Percentiles rank a stretch among this genome's conserved stretches.
phyloP scores from a whole-genome alignment of 1,284 basidiomycete species.

The Gymnopus androsaceus region DNA sequence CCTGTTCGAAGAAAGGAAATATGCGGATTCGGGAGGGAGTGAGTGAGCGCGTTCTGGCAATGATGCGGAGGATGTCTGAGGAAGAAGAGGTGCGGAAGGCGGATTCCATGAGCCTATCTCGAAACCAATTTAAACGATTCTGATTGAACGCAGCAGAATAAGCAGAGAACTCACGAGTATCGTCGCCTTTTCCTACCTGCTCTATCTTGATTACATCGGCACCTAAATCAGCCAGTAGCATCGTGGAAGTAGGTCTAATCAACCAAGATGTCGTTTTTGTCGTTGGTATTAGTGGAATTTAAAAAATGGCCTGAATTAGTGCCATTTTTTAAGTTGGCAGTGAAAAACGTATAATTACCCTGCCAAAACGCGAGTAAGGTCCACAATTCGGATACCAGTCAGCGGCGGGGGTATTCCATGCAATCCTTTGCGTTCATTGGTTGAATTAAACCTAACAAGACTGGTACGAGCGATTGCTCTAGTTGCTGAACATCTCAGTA shows the following conservation, averaged over 20 bases:
- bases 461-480: too few relatives aligned
- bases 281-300: too few relatives aligned
- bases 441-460: background rate
- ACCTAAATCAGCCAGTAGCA: constrained; percentile 86
- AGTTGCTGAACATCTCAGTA: too few relatives aligned
- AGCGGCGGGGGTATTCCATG: constrained; percentile 76
- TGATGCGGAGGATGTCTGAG: constrained; percentile 39
- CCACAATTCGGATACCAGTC: constrained; percentile 78
- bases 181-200: constrained; percentile 81
- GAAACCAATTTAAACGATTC: constrained; percentile 13
- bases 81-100: constrained; percentile 66
- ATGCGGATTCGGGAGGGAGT: constrained; percentile 89
- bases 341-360: too few relatives aligned
- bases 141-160: constrained; percentile 15
- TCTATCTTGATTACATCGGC: constrained; percentile 94
- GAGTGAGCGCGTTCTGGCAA: constrained; percentile 52
- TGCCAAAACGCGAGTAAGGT: constrained; percentile 87
- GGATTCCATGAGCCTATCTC: constrained; percentile 77
- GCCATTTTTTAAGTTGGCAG: too few relatives aligned
- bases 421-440: background rate
- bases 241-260: constrained; percentile 80
- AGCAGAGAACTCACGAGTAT: constrained; percentile 66
- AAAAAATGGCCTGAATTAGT: too few relatives aligned
- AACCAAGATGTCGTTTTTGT: too few relatives aligned
- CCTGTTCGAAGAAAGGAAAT: constrained; percentile 88